Evolutionary conservation across 345 rosid genomes (phyloP).

Genomic region (Citropsis articulata): DNA sequence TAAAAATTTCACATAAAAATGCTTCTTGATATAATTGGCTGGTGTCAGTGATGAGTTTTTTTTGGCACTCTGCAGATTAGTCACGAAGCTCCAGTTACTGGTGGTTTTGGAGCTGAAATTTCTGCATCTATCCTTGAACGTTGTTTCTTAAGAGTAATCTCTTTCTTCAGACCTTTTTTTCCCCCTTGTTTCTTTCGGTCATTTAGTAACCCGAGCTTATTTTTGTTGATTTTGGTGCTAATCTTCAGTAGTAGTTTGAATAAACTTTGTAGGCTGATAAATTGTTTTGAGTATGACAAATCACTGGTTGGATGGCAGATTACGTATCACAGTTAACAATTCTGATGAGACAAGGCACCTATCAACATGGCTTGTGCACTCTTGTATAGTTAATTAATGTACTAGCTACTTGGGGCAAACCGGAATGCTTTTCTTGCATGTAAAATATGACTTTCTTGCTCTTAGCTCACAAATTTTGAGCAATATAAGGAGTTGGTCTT

Average conservation of each 20-base stretch:
- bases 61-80: constrained; percentile 54
- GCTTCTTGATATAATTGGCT: neutral
- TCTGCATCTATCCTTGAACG: constrained; percentile 77
- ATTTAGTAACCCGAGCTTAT: neutral
- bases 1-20: neutral
- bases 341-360: too few species aligned
- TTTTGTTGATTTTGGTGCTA: neutral
- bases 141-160: constrained; percentile 69
- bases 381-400: too few species aligned
- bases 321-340: too few species aligned
- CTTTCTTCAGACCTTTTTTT: neutral
- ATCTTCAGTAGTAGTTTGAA: neutral
- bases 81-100: constrained; percentile 90
- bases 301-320: too few species aligned
- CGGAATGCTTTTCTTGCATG: too few species aligned
- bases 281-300: too few species aligned
- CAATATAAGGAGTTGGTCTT: neutral
- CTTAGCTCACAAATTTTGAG: neutral
- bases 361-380: too few species aligned
- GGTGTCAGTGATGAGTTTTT: neutral
- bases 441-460: too few species aligned
- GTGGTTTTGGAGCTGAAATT: constrained; percentile 95
- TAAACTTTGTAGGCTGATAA: neutral
- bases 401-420: too few species aligned
- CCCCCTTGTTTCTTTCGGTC: neutral